These are phyloP conservation scores for Symbiodinium pilosum DNA, from an alignment of 73 alveolate species.

Conservation along the genomic window DNA sequence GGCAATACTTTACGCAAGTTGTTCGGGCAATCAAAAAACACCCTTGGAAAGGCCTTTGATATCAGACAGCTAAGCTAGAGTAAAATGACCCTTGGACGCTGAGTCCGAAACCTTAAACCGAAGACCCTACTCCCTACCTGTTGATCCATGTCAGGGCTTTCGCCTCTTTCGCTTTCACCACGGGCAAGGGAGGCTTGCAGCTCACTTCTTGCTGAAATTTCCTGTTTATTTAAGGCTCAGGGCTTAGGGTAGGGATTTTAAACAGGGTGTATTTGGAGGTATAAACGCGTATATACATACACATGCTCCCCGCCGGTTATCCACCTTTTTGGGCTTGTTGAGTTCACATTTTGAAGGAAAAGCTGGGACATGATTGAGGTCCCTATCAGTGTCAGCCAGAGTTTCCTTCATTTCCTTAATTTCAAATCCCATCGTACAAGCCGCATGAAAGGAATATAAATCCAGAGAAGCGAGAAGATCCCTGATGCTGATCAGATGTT, in stretches of 20 bases:
- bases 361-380: no score
- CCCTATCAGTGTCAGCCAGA: no score
- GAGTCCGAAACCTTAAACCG: not conserved
- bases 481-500: no score
- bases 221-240: not conserved
- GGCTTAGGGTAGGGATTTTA: not conserved
- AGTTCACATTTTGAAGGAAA: no score
- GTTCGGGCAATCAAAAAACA: not conserved
- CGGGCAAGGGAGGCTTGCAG: conserved; percentile 1
- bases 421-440: no score
- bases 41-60: not conserved
- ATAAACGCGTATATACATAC: not conserved
- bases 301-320: no score
- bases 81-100: not conserved
- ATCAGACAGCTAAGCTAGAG: not conserved
- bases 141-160: not conserved
- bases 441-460: no score
- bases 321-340: no score
- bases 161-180: not conserved
- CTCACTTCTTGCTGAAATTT: not conserved
- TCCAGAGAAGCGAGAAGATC: no score
- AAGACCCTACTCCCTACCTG: not conserved
- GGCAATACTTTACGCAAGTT: no score
- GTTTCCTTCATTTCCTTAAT: no score
- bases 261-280: not conserved